Evolutionary conservation across 2,329 filamentous ascomycete genomes (phyloP).

Genomic region (Ceratocystis variospora): DNA sequence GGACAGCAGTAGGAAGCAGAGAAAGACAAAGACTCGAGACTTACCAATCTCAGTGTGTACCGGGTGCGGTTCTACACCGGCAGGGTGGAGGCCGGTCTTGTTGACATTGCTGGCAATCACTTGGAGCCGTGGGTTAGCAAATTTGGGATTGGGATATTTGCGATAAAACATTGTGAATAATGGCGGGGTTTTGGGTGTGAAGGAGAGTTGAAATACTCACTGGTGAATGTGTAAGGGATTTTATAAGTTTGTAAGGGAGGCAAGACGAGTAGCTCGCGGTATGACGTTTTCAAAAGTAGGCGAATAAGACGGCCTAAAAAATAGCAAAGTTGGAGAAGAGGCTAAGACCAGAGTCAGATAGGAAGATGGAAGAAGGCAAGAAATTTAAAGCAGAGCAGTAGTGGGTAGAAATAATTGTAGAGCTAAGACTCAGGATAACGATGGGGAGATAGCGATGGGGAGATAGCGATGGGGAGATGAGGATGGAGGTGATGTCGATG

Average conservation of each 20-base stretch:
- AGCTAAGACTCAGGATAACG: background rate
- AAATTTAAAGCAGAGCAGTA: conserved; percentile 4
- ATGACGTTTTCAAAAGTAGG: background rate
- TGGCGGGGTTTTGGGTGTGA: background rate
- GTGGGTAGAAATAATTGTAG: background rate
- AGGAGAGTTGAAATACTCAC: background rate
- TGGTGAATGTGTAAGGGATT: background rate
- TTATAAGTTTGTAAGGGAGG: background rate
- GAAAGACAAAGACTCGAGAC: conserved; percentile 18
- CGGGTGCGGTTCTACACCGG: conserved; percentile 72
- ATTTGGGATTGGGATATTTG: conserved; percentile 8
- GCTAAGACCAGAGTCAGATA: background rate
- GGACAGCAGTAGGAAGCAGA: background rate
- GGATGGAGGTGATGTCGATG: conserved; percentile 9
- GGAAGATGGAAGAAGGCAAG: background rate
- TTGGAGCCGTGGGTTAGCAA: conserved; percentile 23
- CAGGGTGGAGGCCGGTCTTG: conserved; percentile 82
- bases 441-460: too few species aligned
- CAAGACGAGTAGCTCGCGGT: background rate
- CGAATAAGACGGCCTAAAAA: conserved; percentile 2
- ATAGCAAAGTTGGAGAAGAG: conserved; percentile 5
- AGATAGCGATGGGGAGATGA: too few species aligned
- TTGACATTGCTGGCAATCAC: conserved; percentile 56
- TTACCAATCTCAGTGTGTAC: conserved; percentile 84
- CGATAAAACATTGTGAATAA: background rate